Evolutionary conservation across 1,284 basidiomycete species (phyloP).

Genomic region (Somion occarium): DNA sequence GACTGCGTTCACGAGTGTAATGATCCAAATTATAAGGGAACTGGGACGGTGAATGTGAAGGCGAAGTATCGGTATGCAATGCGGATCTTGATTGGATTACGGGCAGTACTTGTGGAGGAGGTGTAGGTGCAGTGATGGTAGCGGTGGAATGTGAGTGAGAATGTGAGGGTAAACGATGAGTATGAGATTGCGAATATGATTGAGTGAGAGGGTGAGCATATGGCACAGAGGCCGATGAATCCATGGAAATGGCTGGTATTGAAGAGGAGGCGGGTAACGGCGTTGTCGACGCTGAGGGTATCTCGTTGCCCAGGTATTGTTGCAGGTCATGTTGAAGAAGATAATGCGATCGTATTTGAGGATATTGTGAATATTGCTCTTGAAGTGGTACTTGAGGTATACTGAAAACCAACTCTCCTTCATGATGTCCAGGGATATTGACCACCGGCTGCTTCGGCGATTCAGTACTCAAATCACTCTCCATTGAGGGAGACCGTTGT

Average conservation of each 20-base stretch:
- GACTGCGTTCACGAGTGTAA: conserved; percentile 1
- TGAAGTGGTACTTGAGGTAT: background rate
- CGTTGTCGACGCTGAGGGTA: background rate
- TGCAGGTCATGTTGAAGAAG: background rate
- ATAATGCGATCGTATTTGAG: background rate
- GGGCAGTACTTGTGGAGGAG: conserved; percentile 24
- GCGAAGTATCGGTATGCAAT: background rate
- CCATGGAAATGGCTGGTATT: conserved; percentile 1
- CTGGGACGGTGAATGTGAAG: background rate
- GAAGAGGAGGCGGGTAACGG: too few relatives aligned
- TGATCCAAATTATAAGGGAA: background rate
- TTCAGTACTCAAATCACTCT: background rate
- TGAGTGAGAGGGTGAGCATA: conserved; percentile 7
- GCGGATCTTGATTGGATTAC: conserved; percentile 2
- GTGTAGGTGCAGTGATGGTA: conserved; percentile 29
- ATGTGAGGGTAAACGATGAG: conserved; percentile 23
- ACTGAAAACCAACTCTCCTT: background rate
- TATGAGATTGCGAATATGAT: too few relatives aligned
- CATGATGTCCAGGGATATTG: background rate
- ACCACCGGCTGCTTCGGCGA: background rate
- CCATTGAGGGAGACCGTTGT: background rate
- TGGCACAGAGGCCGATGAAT: conserved; percentile 9
- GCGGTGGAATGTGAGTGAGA: conserved; percentile 31
- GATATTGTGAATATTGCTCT: background rate
- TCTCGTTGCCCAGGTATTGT: background rate